phyloP scores from a whole-genome alignment of 768 basidiomycete species.

The Suillus alpinus region DNA sequence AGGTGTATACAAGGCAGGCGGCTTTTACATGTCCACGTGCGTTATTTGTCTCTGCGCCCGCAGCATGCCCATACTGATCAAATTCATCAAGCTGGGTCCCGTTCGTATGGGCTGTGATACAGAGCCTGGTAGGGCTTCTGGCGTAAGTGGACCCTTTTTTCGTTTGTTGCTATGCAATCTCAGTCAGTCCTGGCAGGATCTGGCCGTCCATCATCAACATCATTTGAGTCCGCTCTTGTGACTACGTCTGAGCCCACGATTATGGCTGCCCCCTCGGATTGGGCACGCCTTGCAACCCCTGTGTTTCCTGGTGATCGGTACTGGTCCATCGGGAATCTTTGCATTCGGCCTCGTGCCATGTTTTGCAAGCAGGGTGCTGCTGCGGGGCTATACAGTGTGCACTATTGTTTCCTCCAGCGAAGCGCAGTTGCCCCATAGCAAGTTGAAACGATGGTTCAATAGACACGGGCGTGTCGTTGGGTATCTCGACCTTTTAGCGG shows the following conservation, averaged over 20 bases:
- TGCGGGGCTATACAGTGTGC: neutral
- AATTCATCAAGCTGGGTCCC: conserved; percentile 37
- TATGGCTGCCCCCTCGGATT: neutral
- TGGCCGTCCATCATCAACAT: conserved; percentile 44
- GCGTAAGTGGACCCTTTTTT: conserved; percentile 27
- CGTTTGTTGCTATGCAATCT: neutral
- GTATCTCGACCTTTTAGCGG: neutral
- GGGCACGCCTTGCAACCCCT: neutral
- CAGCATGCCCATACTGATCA: neutral
- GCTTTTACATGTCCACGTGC: conserved; percentile 42
- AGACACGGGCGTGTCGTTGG: neutral
- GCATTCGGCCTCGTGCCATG: neutral
- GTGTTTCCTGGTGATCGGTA: neutral
- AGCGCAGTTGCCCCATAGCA: neutral
- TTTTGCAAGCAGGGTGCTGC: neutral
- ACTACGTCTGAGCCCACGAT: neutral
- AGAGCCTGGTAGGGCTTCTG: conserved; percentile 38
- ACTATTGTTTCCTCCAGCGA: neutral
- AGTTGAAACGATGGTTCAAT: neutral
- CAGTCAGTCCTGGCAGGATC: conserved; percentile 26
- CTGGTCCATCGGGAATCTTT: neutral
- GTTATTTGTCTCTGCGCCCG: conserved; percentile 12
- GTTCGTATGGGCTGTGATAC: conserved; percentile 40
- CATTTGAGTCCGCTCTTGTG: conserved; percentile 25
- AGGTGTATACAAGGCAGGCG: conserved; percentile 36